Percentiles rank a stretch among this genome's conserved stretches.
Evolutionary conservation across 169 alveolate species (phyloP).

Genomic region (Plasmodium sp.): DNA sequence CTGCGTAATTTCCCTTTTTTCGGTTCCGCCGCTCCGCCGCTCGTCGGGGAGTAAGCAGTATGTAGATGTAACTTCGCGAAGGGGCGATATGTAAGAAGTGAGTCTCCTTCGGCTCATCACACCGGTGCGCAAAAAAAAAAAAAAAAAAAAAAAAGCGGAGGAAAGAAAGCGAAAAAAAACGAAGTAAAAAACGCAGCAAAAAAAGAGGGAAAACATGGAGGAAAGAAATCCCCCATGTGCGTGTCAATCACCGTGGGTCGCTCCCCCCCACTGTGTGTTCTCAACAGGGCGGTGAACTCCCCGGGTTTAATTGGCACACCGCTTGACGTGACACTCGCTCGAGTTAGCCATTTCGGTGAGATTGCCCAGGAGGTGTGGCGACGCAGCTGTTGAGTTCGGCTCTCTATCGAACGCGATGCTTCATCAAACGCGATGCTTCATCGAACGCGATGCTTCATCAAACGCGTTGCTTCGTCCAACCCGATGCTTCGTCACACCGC

Average conservation of each 20-base stretch:
- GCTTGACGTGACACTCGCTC: not conserved
- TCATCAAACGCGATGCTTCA: too few species aligned
- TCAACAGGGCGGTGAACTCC: not conserved
- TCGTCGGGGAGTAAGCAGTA: not conserved
- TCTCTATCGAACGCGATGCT: not conserved
- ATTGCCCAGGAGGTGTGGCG: not conserved
- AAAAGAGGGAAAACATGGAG: not conserved
- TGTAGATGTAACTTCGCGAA: not conserved
- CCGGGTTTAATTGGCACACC: not conserved
- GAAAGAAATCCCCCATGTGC: not conserved
- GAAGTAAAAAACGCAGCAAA: too few species aligned
- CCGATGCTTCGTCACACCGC: not conserved
- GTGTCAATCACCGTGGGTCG: not conserved
- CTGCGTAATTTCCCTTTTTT: not conserved
- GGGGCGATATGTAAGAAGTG: not conserved
- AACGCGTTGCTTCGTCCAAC: not conserved
- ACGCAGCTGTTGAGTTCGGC: too few species aligned
- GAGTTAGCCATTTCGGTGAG: not conserved
- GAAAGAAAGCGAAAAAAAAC: too few species aligned
- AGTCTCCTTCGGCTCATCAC: not conserved
- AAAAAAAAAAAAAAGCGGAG: too few species aligned
- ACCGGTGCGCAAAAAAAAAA: not conserved
- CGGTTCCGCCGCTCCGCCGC: not conserved
- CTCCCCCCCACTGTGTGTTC: not conserved
- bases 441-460: not conserved